Evolutionary conservation across 106 monocot genomes (phyloP), one percentile per base, ranked within the genome.

Genomic region (Dendrobium officinale): DNA sequence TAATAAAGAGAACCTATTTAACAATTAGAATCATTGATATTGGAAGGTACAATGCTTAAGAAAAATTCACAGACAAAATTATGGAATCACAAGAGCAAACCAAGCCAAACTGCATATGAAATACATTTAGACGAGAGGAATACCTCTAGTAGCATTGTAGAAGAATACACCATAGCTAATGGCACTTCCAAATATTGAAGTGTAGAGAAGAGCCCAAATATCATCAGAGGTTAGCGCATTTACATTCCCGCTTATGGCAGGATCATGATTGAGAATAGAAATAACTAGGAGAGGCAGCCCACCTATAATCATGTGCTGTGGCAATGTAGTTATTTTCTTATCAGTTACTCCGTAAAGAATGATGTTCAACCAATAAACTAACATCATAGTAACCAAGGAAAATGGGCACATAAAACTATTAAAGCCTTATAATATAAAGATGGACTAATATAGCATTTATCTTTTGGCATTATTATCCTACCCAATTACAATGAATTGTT

Each of bases 151-250:
- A 48, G 98, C 95, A 91, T 93, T 93, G 73, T 95, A 98, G 82
- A 98, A 98, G 75, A 84, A 98, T 64, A 95, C 89, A 67, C 98
- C 98, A 85, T 95, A 98, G 85, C 98, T 98, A 76, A 98, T 74
- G 40, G 98, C 98, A 93, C 98, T 95, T 85, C 98, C 98, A 86
- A 95, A 98, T 55, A 98, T 61, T 6, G 95, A 90, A 27, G 95
- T 98, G 80, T 98, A 98, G n/a, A 91, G 83, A 85, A 98, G 98
- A 59, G 88, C 91, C 58, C 86, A 74, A 77, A 88, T 1, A 83
- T 98, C 95, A 75, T 79, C 83, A 3, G 86, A 77, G 13, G 89
- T 85, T 76, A 95, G 91, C 24, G 88, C 90, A 48, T 56, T 77
- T 43, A 93, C 43, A 80, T 81, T 79, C 54, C 98, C 92, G 68